A percentile compares a stretch with the other conserved stretches of the same genome.
Evolutionary conservation across 768 basidiomycete species (phyloP).

Genomic region (Tylopilus cervinicoccineus): DNA sequence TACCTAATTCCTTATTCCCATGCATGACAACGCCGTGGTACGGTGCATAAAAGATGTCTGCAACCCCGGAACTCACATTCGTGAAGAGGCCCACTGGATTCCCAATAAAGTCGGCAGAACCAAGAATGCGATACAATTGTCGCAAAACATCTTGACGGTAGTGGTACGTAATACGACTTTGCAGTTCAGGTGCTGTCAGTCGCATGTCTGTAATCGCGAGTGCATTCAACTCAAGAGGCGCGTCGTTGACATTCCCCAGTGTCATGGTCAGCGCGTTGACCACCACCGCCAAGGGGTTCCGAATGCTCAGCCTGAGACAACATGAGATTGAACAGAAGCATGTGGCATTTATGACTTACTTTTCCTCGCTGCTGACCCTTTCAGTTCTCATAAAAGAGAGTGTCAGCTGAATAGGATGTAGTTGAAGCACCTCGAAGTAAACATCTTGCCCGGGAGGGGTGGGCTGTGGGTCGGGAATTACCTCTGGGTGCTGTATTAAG

Average conservation of each 20-base stretch:
- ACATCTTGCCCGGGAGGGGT: conserved; percentile 70
- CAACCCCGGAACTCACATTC: conserved; percentile 96
- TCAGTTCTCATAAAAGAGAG: conserved; percentile 98
- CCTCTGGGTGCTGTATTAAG: conserved; percentile 65
- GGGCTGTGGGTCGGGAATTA: conserved; percentile 66
- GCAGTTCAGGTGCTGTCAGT: conserved; percentile 77
- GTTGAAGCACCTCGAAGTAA: conserved; percentile 93
- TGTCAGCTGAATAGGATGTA: conserved; percentile 90
- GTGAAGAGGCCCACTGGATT: conserved; percentile 97
- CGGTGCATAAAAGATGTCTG: conserved; percentile 98
- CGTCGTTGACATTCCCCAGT: conserved; percentile 94
- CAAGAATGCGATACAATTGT: conserved; percentile 93
- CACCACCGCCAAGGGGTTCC: conserved; percentile 90
- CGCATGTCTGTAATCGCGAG: conserved; percentile 94
- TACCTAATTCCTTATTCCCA: conserved; percentile 90
- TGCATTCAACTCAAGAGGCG: conserved; percentile 90
- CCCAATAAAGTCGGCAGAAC: conserved; percentile 96
- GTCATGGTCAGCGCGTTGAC: conserved; percentile 96
- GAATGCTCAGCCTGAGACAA: conserved; percentile 56
- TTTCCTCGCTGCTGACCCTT: conserved; percentile 86
- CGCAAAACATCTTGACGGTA: conserved; percentile 92
- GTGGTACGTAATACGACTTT: conserved; percentile 81
- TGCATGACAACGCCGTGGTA: conserved; percentile 96
- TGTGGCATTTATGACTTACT: conserved; percentile 49
- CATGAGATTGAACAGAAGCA: conserved; percentile 1